Base-by-base conservation (phyloP, 495 filamentous ascomycete genomes). In the Tuber calosporum region DNA sequence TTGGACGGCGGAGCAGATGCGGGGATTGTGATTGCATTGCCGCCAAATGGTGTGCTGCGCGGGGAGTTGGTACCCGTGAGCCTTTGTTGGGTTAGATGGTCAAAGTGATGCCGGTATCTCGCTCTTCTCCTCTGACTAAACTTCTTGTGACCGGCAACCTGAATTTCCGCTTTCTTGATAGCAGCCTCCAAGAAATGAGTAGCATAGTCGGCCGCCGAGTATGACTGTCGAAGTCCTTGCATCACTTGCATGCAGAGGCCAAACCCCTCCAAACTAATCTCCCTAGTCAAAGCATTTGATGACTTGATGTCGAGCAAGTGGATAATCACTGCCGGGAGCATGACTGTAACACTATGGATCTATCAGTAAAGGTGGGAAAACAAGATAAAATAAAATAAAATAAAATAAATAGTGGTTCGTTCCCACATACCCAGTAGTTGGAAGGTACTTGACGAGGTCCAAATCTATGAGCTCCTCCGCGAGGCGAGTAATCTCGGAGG, bases 251-350 rank as follows among this genome's bases (percentile, higher is more conserved):
- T 94, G 84, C 93, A 95, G 80, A 92, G 87, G 80, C 88, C 89
- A 84, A 96, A 96, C 69, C 92, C 91, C 69, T 89, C 87, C 68
- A 91, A 85, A 72, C 90, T 91, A 43, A 87, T 83, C 73, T 89
- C 87, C 36, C 91, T 86, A 22, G 90, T 88, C 67, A 87, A 87
- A 26, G 87, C 87, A 73, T 92, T 87, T 66, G 86, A 89, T 53
- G 89, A 90, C 79, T 93, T 96, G 85, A 95, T 93, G 79, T 96
- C 92, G 4, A 96, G 87, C 30, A 97, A 85, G 79, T 97, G 92
- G 71, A 96, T 94, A 75, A 96, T 96, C 82, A 96, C 92, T 19
- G 93, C 93, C 3, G 93, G 93, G 6, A 96, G 87, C 17, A 96
- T 87, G 15, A 96, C 92, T 0, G 93, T 97, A 34, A 96, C 92